Base-by-base conservation (phyloP, 257 asterid genomes). In the Scutellaria barbata region DNA sequence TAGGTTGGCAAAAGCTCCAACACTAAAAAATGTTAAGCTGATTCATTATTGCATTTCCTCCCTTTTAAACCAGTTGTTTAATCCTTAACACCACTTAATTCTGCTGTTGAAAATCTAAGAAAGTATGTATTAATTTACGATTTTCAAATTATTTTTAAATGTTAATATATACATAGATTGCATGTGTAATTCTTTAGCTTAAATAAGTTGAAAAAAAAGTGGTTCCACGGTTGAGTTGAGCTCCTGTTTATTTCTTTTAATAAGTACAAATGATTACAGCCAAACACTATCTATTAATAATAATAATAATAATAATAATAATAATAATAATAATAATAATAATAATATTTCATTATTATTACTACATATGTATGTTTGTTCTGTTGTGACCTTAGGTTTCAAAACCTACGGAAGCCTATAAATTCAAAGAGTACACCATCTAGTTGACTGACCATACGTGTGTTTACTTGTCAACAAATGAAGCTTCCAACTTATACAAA, bases 391-490 rank as follows among this genome's bases (percentile, higher is more conserved):
- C 63, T 12, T 40, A 16, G 74, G 67, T 72, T 80, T 76, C 77
- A 72, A 76, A 76, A 57, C 74, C 76, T 62, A 61, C 1, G 66
- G 18, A 39, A 43, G 77, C 43, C 80, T 51, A 79, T 30, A 41
- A 76, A 73, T 79, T 76, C 79, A 76, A 68, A 76, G 79, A 73
- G n/a, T n/a, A n/a, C 77, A 76, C 55, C 77, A 76, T 37, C 73
- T 66, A 63, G 79, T 76, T 76, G 81, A 76, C 81, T 76, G 81
- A 76, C 81, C 79, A 76, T 68, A 63, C 77, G 59, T 66, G 35
- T 35, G 48, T 75, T 71, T 25, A 39, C 45, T 68, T 16, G 81
- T 80, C 79, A 80, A 76, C 80, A 76, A 73, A 58, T 45, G 74
- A 63, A 72, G 66, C 77, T 66, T 73, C 53, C 33, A 59, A 42